Conservation (phyloP, 345 rosid genomes). For the Odontarrhena argentea region DNA sequence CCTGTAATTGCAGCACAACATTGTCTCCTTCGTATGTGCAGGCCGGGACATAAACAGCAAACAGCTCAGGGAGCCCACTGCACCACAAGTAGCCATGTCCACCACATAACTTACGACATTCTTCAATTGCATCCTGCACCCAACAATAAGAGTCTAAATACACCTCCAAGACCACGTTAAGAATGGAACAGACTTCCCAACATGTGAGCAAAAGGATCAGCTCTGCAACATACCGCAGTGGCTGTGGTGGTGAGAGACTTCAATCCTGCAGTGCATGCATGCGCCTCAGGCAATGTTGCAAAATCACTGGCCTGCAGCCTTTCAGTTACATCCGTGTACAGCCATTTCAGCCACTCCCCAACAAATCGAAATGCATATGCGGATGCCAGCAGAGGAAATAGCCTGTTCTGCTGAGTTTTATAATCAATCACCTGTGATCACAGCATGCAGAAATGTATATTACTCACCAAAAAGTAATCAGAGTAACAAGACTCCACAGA, state of each 20-base stretch:
- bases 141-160: slow-evolving; percentile 15
- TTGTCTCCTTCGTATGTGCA: slow-evolving; percentile 99
- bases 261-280: slow-evolving; percentile 98
- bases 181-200: background rate
- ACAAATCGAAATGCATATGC: slow-evolving; percentile 98
- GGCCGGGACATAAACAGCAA: slow-evolving; percentile 94
- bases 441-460: slow-evolving; percentile 14
- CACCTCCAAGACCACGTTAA: slow-evolving; percentile 14
- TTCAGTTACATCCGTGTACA: slow-evolving; percentile 84
- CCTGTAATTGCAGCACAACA: slow-evolving; percentile 87
- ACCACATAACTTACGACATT: slow-evolving; percentile 96
- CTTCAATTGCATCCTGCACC: slow-evolving; percentile 94
- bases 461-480: slow-evolving; percentile 4
- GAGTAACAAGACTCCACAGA: background rate
- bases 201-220: background rate
- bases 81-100: slow-evolving; percentile 95
- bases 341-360: slow-evolving; percentile 98
- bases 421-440: slow-evolving; percentile 85
- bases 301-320: slow-evolving; percentile 88
- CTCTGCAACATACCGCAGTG: slow-evolving; percentile 74
- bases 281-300: slow-evolving; percentile 93
- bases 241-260: slow-evolving; percentile 92
- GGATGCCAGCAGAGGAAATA: slow-evolving; percentile 97
- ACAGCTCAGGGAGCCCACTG: slow-evolving; percentile 97
- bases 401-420: slow-evolving; percentile 93